Conservation (phyloP, 2,329 filamentous ascomycete species). For the Pleoardoris graminearum region DNA sequence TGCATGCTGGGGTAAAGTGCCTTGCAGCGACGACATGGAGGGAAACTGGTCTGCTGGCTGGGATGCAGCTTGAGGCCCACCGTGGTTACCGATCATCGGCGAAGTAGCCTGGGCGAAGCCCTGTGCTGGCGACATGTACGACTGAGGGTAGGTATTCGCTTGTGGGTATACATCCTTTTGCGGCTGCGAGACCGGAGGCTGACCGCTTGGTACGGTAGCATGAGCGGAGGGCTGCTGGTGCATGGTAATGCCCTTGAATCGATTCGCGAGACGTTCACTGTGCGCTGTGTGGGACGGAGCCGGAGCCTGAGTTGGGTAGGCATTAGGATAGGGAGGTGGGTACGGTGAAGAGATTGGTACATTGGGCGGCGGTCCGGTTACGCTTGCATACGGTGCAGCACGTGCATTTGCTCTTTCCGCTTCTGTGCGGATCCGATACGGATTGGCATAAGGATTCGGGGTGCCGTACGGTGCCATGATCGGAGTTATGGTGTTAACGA, state of each 20-base stretch:
- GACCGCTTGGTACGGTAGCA: not conserved
- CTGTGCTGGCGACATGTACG: not conserved
- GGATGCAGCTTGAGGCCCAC: not conserved
- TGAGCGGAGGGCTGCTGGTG: not conserved
- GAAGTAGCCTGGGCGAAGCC: not conserved
- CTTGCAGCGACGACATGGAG: not conserved
- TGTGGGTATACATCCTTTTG: not conserved
- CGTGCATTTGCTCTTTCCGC: not conserved
- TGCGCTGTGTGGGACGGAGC: not conserved
- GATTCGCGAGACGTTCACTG: constrained; percentile 2
- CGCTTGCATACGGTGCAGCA: not conserved
- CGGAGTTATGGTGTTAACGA: not conserved
- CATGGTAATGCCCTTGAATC: not conserved
- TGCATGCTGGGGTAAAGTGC: not conserved
- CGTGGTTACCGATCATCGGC: not conserved
- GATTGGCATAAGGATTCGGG: not conserved
- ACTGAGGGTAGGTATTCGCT: not conserved
- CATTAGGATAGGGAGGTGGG: not conserved
- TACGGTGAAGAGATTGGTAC: not conserved
- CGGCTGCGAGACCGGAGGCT: not conserved
- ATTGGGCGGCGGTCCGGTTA: not conserved
- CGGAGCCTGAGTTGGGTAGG: not conserved
- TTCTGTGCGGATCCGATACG: not conserved
- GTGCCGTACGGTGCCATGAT: not conserved
- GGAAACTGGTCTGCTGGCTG: not conserved